phyloP scores from a whole-genome alignment of 345 rosid genomes.

The Sisymbrium altissimum region DNA sequence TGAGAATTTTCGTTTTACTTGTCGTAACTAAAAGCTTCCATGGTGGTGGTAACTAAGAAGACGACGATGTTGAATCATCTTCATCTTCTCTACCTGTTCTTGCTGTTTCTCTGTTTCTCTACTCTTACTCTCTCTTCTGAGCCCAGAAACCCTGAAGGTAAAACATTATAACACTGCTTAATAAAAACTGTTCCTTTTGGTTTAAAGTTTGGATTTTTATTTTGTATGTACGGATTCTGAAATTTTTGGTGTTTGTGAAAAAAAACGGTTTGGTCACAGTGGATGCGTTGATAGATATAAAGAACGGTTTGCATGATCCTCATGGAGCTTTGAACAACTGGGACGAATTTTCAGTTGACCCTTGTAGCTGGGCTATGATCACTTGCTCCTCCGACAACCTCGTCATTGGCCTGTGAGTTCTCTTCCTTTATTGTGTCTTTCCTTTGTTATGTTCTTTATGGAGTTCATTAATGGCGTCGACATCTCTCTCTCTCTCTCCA shows the following conservation, averaged over 20 bases:
- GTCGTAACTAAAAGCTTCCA: background rate
- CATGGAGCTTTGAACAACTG: slow-evolving; percentile 84
- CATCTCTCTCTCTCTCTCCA: background rate
- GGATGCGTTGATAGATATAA: slow-evolving; percentile 73
- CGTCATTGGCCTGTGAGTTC: slow-evolving; percentile 65
- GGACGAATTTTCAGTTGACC: slow-evolving; percentile 95
- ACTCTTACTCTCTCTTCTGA: slow-evolving; percentile 52
- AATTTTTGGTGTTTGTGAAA: background rate
- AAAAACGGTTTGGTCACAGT: slow-evolving; percentile 38
- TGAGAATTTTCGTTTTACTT: background rate
- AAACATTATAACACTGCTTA: background rate
- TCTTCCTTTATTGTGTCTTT: background rate
- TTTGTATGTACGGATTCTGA: too few relatives aligned
- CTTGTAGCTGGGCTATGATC: slow-evolving; percentile 98
- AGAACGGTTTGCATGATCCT: slow-evolving; percentile 60
- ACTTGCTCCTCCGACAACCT: slow-evolving; percentile 83
- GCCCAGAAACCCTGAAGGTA: slow-evolving; percentile 92
- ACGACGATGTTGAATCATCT: slow-evolving; percentile 3
- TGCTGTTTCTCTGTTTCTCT: slow-evolving; percentile 30
- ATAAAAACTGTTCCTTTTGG: background rate
- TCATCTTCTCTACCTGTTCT: slow-evolving; percentile 29
- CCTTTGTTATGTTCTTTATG: background rate
- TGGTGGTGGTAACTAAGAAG: background rate
- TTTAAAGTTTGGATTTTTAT: background rate
- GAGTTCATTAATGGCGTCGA: slow-evolving; percentile 26